phyloP scores from a whole-genome alignment of 106 monocot species.

The Dendrobium officinale region DNA sequence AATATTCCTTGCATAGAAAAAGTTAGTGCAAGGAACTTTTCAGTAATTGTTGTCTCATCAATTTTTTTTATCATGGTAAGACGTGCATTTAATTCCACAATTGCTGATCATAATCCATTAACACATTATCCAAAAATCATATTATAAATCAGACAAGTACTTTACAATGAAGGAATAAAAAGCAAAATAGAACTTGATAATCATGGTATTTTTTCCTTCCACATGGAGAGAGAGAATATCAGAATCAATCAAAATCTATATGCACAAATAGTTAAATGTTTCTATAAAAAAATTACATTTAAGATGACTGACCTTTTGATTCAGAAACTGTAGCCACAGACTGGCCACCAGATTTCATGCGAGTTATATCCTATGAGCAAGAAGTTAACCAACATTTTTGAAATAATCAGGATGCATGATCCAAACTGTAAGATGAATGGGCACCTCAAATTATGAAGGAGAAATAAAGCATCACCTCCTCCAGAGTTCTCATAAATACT shows the following conservation, averaged over 20 bases:
- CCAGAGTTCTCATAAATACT: background rate
- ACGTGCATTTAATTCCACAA: background rate
- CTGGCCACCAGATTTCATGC: background rate
- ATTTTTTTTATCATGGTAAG: background rate
- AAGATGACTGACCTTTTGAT: slow-evolving; percentile 5
- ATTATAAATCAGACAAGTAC: background rate
- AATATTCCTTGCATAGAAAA: background rate
- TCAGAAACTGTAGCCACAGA: background rate
- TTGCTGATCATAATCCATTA: background rate
- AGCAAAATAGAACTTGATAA: background rate
- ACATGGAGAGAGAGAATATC: background rate
- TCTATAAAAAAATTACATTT: background rate
- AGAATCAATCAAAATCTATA: background rate
- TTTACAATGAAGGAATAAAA: background rate
- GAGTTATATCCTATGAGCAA: slow-evolving; percentile 3
- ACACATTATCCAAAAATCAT: background rate
- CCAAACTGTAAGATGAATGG: background rate
- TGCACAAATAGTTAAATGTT: background rate
- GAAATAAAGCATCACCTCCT: slow-evolving; percentile 2
- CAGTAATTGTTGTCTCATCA: background rate
- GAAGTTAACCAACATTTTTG: background rate
- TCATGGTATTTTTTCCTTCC: background rate
- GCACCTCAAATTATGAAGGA: background rate
- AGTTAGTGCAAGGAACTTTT: background rate
- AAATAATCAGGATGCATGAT: background rate